Base-by-base conservation (phyloP, 2,329 filamentous ascomycete genomes). In the Sarocladium strictum region DNA sequence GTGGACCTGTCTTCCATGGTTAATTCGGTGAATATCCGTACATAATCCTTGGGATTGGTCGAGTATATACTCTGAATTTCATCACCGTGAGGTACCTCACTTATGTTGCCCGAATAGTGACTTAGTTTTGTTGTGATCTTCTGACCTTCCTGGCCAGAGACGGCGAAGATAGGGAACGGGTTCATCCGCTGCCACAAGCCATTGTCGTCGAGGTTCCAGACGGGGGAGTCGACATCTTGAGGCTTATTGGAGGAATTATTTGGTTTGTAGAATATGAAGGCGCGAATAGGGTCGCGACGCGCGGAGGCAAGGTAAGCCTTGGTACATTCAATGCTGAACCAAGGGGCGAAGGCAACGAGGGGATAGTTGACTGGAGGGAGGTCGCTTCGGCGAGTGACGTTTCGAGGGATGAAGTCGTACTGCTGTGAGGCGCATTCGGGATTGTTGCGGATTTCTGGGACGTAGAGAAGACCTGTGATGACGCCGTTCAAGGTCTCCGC, bases 271-370 rank as follows among this genome's bases (percentile, higher is more conserved):
- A 87, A 85, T 37, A 87, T 72, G 63, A 87, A 80, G 21, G 74
- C 84, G 40, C 83, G 78, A 10, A 86, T 76, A 23, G 81, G 78
- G 60, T 85, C 81, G 54, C 69, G 63, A 29, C 76, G 73, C n/a
- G 81, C 79, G 19, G 81, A 76, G 17, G 77, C 71, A 47, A 97
- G 77, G 66, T 90, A 96, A 43, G 86, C 80, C 54, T 78, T 71
- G 12, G 89, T 87, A 66, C 93, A 99, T 24, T 82, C 73, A 7
- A 78, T 73, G 58, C 79, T 87, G 62, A 90, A 83, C 92, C 93
- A 97, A 26, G 93, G 93, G 23, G 90, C 92, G 53, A 97, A 73
- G 26, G 88, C 92, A 61, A 97, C 82, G 53, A 91, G 76, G 54
- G 86, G 84, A 67, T 89, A 90, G 60, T 87, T 83, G 50, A 79